phyloP scores from a whole-genome alignment of 2,329 filamentous ascomycete species.

The Pseudodiploospora longispora region DNA sequence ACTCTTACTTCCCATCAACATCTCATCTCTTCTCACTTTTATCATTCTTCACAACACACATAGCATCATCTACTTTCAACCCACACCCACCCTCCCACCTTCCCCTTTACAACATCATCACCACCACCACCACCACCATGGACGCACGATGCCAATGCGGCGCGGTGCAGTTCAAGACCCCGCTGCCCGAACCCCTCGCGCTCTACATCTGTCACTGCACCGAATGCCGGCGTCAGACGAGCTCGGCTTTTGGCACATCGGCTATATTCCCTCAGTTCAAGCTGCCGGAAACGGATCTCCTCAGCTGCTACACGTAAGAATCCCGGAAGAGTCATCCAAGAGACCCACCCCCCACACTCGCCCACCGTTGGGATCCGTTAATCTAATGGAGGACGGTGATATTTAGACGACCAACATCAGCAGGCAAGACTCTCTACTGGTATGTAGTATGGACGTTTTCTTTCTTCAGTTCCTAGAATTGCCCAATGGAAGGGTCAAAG shows the following conservation, averaged over 20 bases:
- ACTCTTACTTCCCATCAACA: too few species aligned
- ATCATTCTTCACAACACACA: too few species aligned
- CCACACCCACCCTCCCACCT: background rate
- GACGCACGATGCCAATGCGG: constrained; percentile 59
- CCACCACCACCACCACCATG: constrained; percentile 31
- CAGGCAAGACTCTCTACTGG: constrained; percentile 52
- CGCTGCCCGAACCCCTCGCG: constrained; percentile 49
- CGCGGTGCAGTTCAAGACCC: constrained; percentile 53
- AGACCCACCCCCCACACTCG: background rate
- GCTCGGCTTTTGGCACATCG: constrained; percentile 59
- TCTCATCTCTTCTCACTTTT: too few species aligned
- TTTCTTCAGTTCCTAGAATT: background rate
- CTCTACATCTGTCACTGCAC: constrained; percentile 65
- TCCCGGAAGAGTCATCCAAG: too few species aligned
- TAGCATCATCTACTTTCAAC: background rate
- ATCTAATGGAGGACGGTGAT: background rate
- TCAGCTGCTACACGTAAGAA: constrained; percentile 48
- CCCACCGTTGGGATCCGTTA: background rate
- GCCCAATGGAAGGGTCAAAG: background rate
- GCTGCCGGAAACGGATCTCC: constrained; percentile 38
- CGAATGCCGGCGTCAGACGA: constrained; percentile 57
- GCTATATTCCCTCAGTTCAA: constrained; percentile 63
- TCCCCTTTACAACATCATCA: background rate
- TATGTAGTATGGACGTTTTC: constrained; percentile 18
- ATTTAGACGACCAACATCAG: constrained; percentile 45